phyloP scores from a whole-genome alignment of 2,329 filamentous ascomycete genomes.

The Ophiostoma sp. region DNA sequence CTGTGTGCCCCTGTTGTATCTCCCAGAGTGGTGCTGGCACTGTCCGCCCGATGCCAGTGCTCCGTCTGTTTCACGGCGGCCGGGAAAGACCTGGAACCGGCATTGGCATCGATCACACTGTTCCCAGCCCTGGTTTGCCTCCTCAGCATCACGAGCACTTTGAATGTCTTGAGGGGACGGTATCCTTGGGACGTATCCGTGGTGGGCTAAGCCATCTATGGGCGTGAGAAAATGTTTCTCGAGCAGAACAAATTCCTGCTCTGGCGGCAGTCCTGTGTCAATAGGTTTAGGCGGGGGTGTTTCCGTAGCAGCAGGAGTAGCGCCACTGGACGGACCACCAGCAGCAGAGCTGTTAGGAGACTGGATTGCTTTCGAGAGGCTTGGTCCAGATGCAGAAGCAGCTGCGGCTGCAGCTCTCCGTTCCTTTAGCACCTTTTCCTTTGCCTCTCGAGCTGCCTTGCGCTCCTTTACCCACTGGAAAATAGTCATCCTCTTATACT shows the following conservation, averaged over 20 bases:
- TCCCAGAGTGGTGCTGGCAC: conserved; percentile 79
- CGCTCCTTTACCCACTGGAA: conserved; percentile 66
- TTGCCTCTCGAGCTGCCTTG: conserved; percentile 26
- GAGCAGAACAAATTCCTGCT: conserved; percentile 64
- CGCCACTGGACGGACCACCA: no score
- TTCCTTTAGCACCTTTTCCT: conserved; percentile 39
- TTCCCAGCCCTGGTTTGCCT: conserved; percentile 71
- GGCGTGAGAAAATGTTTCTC: conserved; percentile 55
- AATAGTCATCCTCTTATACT: conserved; percentile 67
- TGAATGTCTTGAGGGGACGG: conserved; percentile 63
- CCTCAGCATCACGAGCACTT: conserved; percentile 58
- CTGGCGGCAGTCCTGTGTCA: conserved; percentile 60
- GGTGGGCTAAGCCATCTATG: conserved; percentile 55
- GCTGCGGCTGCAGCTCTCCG: conserved; percentile 33
- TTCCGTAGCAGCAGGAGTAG: neutral
- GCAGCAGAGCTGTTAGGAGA: no score
- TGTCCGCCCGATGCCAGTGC: conserved; percentile 68
- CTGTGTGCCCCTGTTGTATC: conserved; percentile 52
- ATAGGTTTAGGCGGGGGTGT: conserved; percentile 36
- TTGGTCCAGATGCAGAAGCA: neutral
- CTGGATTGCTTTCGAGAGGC: no score
- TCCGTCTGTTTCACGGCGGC: conserved; percentile 69
- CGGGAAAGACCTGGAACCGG: conserved; percentile 88
- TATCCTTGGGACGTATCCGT: conserved; percentile 68
- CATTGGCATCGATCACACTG: conserved; percentile 79